Evolutionary conservation across 495 filamentous ascomycete species (phyloP).

Genomic region (Annulohypoxylon bovei): DNA sequence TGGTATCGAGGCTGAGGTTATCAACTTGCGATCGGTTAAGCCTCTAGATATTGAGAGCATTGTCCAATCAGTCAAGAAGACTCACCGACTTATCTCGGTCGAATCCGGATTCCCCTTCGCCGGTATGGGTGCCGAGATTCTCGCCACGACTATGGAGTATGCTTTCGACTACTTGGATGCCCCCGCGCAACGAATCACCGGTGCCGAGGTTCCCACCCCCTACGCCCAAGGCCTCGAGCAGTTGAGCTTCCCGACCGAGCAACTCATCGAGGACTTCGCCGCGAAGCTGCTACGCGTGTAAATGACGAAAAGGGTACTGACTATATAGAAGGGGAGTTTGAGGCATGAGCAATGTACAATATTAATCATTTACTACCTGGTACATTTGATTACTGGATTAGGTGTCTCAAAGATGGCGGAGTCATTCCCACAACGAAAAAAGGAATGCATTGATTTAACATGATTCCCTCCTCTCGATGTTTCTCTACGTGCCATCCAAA

Average conservation of each 20-base stretch:
- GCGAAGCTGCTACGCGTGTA: slow-evolving; percentile 85
- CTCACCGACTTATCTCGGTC: slow-evolving; percentile 86
- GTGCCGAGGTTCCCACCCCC: slow-evolving; percentile 95
- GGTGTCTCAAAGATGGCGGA: slow-evolving; percentile 39
- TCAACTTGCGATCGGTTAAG: slow-evolving; percentile 98
- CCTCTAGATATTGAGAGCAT: slow-evolving; percentile 95
- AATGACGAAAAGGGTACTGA: slow-evolving; percentile 27
- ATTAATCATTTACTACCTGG: slow-evolving; percentile 39
- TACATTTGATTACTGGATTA: slow-evolving; percentile 23
- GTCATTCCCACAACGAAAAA: slow-evolving; percentile 28
- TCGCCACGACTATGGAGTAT: slow-evolving; percentile 96
- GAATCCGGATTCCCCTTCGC: slow-evolving; percentile 97
- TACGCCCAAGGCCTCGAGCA: slow-evolving; percentile 89
- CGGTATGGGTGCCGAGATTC: slow-evolving; percentile 89
- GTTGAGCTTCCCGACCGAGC: slow-evolving; percentile 89
- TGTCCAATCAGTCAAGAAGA: slow-evolving; percentile 98
- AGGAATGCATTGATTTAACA: slow-evolving; percentile 27
- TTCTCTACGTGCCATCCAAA: not conserved
- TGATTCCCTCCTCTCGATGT: not conserved
- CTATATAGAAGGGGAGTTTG: slow-evolving; percentile 16
- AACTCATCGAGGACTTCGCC: slow-evolving; percentile 81
- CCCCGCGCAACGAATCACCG: slow-evolving; percentile 91
- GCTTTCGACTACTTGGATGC: slow-evolving; percentile 96
- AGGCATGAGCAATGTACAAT: slow-evolving; percentile 43
- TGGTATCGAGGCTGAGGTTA: slow-evolving; percentile 93